phyloP scores from a whole-genome alignment of 1,284 basidiomycete genomes.

The Spongispora temasekensis region DNA sequence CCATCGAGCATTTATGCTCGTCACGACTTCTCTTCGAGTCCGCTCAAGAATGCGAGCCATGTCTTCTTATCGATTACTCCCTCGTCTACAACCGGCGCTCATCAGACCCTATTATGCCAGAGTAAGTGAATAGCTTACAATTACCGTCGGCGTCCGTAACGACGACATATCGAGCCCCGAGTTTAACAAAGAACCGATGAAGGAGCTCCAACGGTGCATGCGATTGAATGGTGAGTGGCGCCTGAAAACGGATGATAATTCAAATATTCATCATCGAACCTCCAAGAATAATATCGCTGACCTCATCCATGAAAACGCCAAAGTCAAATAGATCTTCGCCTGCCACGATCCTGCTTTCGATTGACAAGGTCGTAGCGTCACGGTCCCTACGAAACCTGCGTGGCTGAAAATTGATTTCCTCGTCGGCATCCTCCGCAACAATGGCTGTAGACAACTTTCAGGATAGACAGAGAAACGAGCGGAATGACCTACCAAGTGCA shows the following conservation, averaged over 20 bases:
- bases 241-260: slow-evolving; percentile 47
- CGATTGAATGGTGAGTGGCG: slow-evolving; percentile 79
- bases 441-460: slow-evolving; percentile 50
- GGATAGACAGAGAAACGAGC: neutral
- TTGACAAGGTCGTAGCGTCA: slow-evolving; percentile 54
- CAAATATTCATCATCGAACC: slow-evolving; percentile 1
- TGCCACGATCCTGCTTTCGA: slow-evolving; percentile 38
- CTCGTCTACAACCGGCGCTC: slow-evolving; percentile 55
- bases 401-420: slow-evolving; percentile 63
- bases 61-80: slow-evolving; percentile 93
- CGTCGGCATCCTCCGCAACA: slow-evolving; percentile 73
- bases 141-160: slow-evolving; percentile 82
- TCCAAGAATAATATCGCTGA: slow-evolving; percentile 28
- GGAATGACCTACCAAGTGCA: slow-evolving; percentile 69
- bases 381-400: slow-evolving; percentile 43
- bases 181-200: slow-evolving; percentile 89
- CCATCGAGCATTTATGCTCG: neutral
- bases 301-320: slow-evolving; percentile 88
- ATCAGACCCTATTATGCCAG: neutral
- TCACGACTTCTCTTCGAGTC: slow-evolving; percentile 60
- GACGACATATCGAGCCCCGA: slow-evolving; percentile 89
- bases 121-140: slow-evolving; percentile 53
- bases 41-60: slow-evolving; percentile 82
- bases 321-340: slow-evolving; percentile 77
- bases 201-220: slow-evolving; percentile 88